These are phyloP conservation scores for Phytophthora megakarya DNA, from an alignment of 352 stramenopile species.

Conservation along the genomic window DNA sequence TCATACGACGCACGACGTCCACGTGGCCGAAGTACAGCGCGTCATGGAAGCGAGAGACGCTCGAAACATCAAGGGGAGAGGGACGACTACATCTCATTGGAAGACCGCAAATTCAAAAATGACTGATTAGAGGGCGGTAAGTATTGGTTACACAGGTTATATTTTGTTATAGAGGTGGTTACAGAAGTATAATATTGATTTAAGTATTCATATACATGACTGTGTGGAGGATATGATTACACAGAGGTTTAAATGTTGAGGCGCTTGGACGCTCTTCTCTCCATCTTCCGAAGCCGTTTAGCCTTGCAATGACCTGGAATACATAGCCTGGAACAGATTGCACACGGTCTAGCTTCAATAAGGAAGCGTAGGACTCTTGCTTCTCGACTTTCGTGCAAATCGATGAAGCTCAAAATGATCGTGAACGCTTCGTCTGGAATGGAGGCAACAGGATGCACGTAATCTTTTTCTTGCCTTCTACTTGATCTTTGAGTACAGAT, in stretches of 20 bases:
- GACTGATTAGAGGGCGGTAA: neutral
- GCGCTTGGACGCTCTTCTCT: conserved; percentile 10
- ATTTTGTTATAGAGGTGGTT: no score
- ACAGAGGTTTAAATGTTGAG: neutral
- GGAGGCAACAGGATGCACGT: conserved; percentile 3
- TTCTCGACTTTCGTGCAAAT: conserved; percentile 22
- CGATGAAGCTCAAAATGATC: conserved; percentile 27
- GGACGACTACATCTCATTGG: conserved; percentile 19
- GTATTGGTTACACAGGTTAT: neutral
- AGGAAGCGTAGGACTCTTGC: conserved; percentile 18
- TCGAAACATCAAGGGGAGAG: neutral
- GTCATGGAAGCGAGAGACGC: conserved; percentile 30
- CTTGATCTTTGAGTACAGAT: no score
- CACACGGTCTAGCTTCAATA: conserved; percentile 23
- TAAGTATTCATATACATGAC: no score
- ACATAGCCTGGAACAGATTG: conserved; percentile 16
- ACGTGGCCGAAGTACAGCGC: conserved; percentile 18
- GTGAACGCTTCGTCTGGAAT: conserved; percentile 21
- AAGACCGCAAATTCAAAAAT: no score
- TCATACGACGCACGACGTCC: conserved; percentile 21
- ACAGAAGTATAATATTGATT: no score
- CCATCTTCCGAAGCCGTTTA: conserved; percentile 21
- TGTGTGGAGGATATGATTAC: no score
- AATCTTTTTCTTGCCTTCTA: no score
- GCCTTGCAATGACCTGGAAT: conserved; percentile 27